phyloP scores from a whole-genome alignment of 805 yeast genomes.

The Candida ovalis region DNA sequence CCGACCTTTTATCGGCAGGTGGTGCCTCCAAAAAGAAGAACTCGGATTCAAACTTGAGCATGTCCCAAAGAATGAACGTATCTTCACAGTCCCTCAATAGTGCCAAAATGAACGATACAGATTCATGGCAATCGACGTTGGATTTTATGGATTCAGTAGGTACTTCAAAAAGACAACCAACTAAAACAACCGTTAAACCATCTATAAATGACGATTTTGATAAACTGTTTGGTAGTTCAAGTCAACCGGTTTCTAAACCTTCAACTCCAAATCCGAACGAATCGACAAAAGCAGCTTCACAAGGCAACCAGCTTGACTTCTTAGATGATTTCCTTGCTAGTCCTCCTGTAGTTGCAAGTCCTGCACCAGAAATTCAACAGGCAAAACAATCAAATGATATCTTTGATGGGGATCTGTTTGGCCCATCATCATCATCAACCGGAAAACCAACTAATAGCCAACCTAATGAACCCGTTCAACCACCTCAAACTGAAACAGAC shows the following conservation, averaged over 20 bases:
- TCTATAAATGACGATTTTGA: constrained; percentile 14
- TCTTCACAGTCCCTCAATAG: constrained; percentile 4
- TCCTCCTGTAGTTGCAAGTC: background rate
- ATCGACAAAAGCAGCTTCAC: background rate
- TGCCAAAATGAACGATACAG: constrained; percentile 6
- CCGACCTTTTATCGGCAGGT: constrained; percentile 35
- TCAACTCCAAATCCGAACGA: background rate
- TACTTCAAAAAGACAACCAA: constrained; percentile 5
- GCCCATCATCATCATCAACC: background rate
- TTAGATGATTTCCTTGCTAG: constrained; percentile 3
- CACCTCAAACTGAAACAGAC: background rate
- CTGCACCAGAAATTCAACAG: constrained; percentile 1
- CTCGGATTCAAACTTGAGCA: constrained; percentile 24
- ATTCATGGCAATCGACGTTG: constrained; percentile 32
- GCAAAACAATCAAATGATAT: background rate
- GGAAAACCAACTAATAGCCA: background rate
- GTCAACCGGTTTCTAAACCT: constrained; percentile 3
- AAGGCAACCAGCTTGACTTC: constrained; percentile 1
- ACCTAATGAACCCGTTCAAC: background rate
- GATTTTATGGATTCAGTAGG: constrained; percentile 33
- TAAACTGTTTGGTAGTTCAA: constrained; percentile 20
- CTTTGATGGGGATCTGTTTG: background rate
- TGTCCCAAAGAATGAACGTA: constrained; percentile 34
- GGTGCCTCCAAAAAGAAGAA: constrained; percentile 17
- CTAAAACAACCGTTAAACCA: constrained; percentile 2